Conservation (phyloP, 257 asterid species). For the Eustoma russellianum region DNA sequence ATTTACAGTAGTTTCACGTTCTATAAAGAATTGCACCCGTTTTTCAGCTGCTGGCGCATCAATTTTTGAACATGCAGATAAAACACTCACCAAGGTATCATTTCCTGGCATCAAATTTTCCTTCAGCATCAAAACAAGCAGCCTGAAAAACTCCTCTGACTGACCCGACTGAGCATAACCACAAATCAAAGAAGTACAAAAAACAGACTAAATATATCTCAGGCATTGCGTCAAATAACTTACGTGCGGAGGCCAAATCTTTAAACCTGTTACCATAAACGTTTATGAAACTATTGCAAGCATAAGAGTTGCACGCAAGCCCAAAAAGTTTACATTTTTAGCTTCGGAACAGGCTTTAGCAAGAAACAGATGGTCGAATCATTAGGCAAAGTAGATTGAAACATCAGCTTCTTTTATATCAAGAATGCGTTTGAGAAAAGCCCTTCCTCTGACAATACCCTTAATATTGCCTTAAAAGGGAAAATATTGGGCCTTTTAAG, state of each 20-base stretch:
- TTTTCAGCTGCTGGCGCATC: slow-evolving; percentile 20
- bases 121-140: slow-evolving; percentile 39
- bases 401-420: slow-evolving; percentile 27
- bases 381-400: slow-evolving; percentile 29
- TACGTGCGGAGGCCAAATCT: slow-evolving; percentile 43
- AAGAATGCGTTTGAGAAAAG: slow-evolving; percentile 22
- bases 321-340: slow-evolving; percentile 23
- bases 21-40: slow-evolving; percentile 32
- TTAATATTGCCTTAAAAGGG: slow-evolving; percentile 60
- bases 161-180: slow-evolving; percentile 48
- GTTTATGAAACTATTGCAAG: slow-evolving; percentile 50
- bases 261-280: slow-evolving; percentile 34
- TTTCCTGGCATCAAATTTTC: slow-evolving; percentile 38
- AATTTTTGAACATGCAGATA: slow-evolving; percentile 63
- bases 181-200: slow-evolving; percentile 68
- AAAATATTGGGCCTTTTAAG: slow-evolving; percentile 42
- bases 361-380: slow-evolving; percentile 61
- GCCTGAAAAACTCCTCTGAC: slow-evolving; percentile 36
- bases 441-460: slow-evolving; percentile 62
- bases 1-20: slow-evolving; percentile 1
- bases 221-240: slow-evolving; percentile 67
- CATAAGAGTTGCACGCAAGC: slow-evolving; percentile 23
- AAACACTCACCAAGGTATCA: slow-evolving; percentile 64
- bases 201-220: slow-evolving; percentile 28
- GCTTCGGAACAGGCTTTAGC: slow-evolving; percentile 46